Conservation (phyloP, 2,329 filamentous ascomycete genomes). For the Scedosporium apiospermum region DNA sequence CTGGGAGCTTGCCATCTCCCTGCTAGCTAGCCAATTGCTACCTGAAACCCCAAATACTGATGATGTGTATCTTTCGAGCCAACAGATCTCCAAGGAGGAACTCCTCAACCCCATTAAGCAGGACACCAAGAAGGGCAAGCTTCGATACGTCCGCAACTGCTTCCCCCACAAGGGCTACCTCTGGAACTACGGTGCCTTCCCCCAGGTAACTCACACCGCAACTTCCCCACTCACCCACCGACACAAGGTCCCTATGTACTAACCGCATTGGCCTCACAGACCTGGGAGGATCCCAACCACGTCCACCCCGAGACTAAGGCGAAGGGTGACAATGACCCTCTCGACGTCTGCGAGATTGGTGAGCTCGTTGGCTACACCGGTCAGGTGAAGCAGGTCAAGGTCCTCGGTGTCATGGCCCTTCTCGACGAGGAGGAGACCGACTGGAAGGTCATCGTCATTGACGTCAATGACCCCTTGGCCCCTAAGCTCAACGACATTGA, state of each 20-base stretch:
- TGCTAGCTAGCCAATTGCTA: too few relatives aligned
- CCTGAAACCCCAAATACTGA: too few relatives aligned
- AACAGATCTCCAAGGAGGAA: constrained; percentile 95
- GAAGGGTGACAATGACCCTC: constrained; percentile 98
- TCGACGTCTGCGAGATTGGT: constrained; percentile 99
- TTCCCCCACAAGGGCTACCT: constrained; percentile 99
- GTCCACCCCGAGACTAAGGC: constrained; percentile 98
- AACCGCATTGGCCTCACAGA: constrained; percentile 41
- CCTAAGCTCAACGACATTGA: constrained; percentile 96
- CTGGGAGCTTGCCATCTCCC: background rate
- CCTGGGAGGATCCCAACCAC: constrained; percentile 96
- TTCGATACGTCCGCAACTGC: constrained; percentile 98
- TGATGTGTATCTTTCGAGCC: background rate
- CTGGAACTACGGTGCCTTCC: constrained; percentile 99
- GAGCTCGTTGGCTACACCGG: constrained; percentile 94
- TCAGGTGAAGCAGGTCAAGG: constrained; percentile 99
- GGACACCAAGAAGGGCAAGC: constrained; percentile 99
- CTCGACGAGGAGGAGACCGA: constrained; percentile 99
- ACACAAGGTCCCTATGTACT: background rate
- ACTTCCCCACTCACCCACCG: background rate
- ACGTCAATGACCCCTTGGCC: constrained; percentile 93
- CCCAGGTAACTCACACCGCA: constrained; percentile 56
- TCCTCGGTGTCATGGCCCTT: constrained; percentile 97
- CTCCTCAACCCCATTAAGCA: constrained; percentile 98
- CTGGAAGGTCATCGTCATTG: constrained; percentile 99